A percentile compares a stretch with the other conserved stretches of the same genome.
Evolutionary conservation across 2,329 filamentous ascomycete genomes (phyloP).

Genomic region (Xylaria sp.): DNA sequence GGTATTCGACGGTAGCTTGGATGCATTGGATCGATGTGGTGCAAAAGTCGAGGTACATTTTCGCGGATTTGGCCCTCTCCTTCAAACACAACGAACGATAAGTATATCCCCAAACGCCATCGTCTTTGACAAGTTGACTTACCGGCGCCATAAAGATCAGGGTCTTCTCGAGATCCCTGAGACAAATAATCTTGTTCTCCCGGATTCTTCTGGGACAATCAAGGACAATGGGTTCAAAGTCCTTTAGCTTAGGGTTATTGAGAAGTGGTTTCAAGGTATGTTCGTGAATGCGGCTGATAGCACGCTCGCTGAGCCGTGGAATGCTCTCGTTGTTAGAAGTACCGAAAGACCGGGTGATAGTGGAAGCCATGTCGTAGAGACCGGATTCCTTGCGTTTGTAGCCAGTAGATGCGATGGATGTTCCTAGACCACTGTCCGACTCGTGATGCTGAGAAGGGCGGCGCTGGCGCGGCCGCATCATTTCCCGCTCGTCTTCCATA

Average conservation of each 20-base stretch:
- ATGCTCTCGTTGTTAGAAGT: slow-evolving; percentile 45
- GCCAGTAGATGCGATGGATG: slow-evolving; percentile 63
- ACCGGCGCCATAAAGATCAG: slow-evolving; percentile 87
- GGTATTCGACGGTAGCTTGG: slow-evolving; percentile 79
- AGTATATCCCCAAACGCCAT: slow-evolving; percentile 57
- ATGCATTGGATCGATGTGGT: slow-evolving; percentile 85
- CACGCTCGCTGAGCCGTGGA: slow-evolving; percentile 60
- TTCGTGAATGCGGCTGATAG: slow-evolving; percentile 72
- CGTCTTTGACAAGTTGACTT: slow-evolving; percentile 59
- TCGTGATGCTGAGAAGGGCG: slow-evolving; percentile 60
- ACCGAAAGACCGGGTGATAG: slow-evolving; percentile 56
- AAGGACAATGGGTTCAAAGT: slow-evolving; percentile 74
- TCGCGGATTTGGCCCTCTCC: slow-evolving; percentile 70
- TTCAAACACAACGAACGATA: slow-evolving; percentile 66
- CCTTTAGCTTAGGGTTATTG: slow-evolving; percentile 64
- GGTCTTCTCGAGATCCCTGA: slow-evolving; percentile 91
- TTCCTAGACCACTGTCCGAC: slow-evolving; percentile 84
- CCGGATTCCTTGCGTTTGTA: slow-evolving; percentile 46
- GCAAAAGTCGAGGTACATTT: slow-evolving; percentile 79
- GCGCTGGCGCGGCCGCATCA: slow-evolving; percentile 50
- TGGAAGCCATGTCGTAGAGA: slow-evolving; percentile 42
- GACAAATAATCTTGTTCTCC: slow-evolving; percentile 79
- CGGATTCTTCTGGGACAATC: slow-evolving; percentile 75
- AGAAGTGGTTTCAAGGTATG: slow-evolving; percentile 74
- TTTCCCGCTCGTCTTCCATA: slow-evolving; percentile 42